Conservation (phyloP, 192 early-diverging fungal genomes). For the Coemansia erecta region DNA sequence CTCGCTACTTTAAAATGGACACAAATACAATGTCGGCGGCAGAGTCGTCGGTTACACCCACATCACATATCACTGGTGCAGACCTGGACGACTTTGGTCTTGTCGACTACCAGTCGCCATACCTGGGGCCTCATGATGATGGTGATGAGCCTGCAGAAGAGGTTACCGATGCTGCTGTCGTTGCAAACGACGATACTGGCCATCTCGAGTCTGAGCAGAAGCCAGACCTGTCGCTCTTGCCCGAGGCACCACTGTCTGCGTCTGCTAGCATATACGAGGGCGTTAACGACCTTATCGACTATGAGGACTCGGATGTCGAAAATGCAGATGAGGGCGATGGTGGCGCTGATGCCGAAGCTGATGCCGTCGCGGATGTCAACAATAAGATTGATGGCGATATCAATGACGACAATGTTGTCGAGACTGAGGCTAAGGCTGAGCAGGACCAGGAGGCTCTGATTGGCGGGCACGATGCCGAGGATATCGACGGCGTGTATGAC, state of each 20-base stretch:
- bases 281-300: constrained; percentile 24
- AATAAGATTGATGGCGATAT: too few relatives aligned
- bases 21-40: constrained; percentile 1
- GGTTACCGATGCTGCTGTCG: too few relatives aligned
- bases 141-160: neutral
- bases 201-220: constrained; percentile 1
- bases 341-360: neutral
- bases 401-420: neutral
- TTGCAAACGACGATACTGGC: neutral
- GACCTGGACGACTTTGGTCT: constrained; percentile 39
- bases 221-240: neutral
- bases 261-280: neutral
- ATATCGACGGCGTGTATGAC: too few relatives aligned
- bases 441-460: too few relatives aligned
- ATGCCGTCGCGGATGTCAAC: neutral
- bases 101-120: constrained; percentile 46
- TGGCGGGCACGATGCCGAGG: too few relatives aligned
- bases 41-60: too few relatives aligned
- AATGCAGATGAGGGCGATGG: neutral
- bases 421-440: neutral
- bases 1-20: neutral
- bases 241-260: neutral
- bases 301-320: constrained; percentile 14
- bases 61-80: too few relatives aligned
- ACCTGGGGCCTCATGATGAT: too few relatives aligned